A percentile compares a stretch with the other conserved stretches of the same genome.
These are phyloP conservation scores for Termitomyces eurrhizus DNA, from an alignment of 768 basidiomycete genomes.

Conservation along the genomic window DNA sequence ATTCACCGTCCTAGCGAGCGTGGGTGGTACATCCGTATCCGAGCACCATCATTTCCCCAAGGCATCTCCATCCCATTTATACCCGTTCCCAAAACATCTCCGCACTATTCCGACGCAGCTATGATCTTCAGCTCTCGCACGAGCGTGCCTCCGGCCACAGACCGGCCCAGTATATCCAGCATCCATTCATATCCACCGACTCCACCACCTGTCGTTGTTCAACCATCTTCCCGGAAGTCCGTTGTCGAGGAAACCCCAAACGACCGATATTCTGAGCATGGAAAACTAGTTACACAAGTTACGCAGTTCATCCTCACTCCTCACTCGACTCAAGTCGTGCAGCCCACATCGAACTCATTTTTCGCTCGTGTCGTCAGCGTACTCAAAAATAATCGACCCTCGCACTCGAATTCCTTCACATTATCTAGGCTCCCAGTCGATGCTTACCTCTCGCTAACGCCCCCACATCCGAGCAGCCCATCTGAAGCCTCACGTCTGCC, in stretches of 20 bases:
- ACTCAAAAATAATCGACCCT: conserved; percentile 46
- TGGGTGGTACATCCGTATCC: conserved; percentile 82
- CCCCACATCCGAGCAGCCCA: conserved; percentile 30
- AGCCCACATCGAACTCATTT: conserved; percentile 35
- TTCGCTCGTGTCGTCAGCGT: conserved; percentile 48
- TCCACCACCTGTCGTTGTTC: conserved; percentile 30
- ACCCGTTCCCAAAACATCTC: conserved; percentile 44
- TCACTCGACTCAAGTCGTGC: conserved; percentile 33
- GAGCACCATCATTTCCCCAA: conserved; percentile 67
- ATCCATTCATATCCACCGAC: conserved; percentile 60
- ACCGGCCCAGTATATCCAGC: conserved; percentile 31
- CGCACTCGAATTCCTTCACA: conserved; percentile 61
- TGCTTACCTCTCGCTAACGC: conserved; percentile 29
- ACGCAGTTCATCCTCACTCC: conserved; percentile 54
- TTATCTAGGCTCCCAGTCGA: conserved; percentile 34
- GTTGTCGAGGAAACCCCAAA: conserved; percentile 21
- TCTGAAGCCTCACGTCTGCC: conserved; percentile 15
- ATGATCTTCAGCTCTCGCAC: conserved; percentile 52
- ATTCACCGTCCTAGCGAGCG: conserved; percentile 69
- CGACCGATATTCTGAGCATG: conserved; percentile 20
- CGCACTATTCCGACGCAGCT: conserved; percentile 47
- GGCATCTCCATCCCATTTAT: conserved; percentile 52
- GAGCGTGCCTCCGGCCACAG: conserved; percentile 24
- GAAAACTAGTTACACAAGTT: conserved; percentile 33
- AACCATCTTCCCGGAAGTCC: conserved; percentile 30